Percentiles rank a stretch among this genome's conserved stretches.
These are phyloP conservation scores for Yarrowia bubula DNA, from an alignment of 805 yeast species.

Conservation along the genomic window DNA sequence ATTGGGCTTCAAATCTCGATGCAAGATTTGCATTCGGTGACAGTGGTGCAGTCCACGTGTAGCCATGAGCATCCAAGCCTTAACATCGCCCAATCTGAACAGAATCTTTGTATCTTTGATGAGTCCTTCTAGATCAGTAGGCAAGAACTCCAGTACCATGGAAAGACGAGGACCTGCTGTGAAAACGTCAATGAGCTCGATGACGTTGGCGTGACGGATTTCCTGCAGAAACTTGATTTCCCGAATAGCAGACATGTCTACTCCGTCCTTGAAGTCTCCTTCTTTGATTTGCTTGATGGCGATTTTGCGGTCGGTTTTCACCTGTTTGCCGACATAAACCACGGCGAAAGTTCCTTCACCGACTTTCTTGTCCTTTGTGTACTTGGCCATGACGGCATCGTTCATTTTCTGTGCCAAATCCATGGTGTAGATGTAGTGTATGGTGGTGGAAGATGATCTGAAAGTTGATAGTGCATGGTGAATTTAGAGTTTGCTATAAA, in stretches of 20 bases:
- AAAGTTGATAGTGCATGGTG: background rate
- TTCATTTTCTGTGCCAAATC: slow-evolving; percentile 22
- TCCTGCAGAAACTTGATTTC: slow-evolving; percentile 88
- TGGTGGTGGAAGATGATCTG: background rate
- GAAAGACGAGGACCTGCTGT: slow-evolving; percentile 64
- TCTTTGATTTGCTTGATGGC: slow-evolving; percentile 97
- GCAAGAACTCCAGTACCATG: slow-evolving; percentile 87
- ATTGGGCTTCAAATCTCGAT: slow-evolving; percentile 91
- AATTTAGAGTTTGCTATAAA: background rate
- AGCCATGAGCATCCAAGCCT: slow-evolving; percentile 93
- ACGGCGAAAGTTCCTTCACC: slow-evolving; percentile 99
- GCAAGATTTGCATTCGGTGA: slow-evolving; percentile 85
- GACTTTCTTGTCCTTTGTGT: slow-evolving; percentile 65
- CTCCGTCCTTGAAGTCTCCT: slow-evolving; percentile 90
- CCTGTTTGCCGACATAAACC: slow-evolving; percentile 72
- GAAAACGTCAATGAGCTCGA: slow-evolving; percentile 85
- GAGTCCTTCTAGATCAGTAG: slow-evolving; percentile 85
- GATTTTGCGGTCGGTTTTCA: slow-evolving; percentile 54
- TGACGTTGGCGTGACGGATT: slow-evolving; percentile 71
- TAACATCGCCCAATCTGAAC: slow-evolving; percentile 82
- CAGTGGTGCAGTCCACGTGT: slow-evolving; percentile 93
- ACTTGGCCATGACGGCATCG: slow-evolving; percentile 26
- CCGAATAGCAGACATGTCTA: slow-evolving; percentile 94
- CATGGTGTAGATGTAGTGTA: background rate
- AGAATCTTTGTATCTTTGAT: slow-evolving; percentile 75